Evolutionary conservation across 371 early-diverging fungal species (phyloP).

Genomic region (Rhizopus stolonifer): DNA sequence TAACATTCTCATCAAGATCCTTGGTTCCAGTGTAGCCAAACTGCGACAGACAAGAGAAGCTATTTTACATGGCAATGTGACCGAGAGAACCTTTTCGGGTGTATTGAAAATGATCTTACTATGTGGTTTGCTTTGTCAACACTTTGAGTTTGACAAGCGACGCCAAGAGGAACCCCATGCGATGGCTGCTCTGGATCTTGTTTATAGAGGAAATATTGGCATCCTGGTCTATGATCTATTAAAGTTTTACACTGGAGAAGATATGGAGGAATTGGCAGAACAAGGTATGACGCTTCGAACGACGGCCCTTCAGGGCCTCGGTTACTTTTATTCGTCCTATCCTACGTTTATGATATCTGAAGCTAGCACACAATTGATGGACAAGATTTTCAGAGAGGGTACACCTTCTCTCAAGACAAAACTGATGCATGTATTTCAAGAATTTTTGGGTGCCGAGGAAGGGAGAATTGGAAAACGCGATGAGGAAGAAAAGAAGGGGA

Average conservation of each 20-base stretch:
- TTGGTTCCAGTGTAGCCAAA: conserved; percentile 52
- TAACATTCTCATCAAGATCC: conserved; percentile 61
- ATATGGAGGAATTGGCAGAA: conserved; percentile 10
- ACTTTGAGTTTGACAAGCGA: conserved; percentile 77
- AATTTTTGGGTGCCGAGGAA: conserved; percentile 70
- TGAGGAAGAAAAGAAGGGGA: conserved; percentile 30
- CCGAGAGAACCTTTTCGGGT: conserved; percentile 8
- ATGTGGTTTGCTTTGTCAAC: conserved; percentile 66
- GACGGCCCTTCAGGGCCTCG: conserved; percentile 45
- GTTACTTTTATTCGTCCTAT: conserved; percentile 69
- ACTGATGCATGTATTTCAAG: conserved; percentile 67
- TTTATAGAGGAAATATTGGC: conserved; percentile 23
- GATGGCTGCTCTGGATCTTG: conserved; percentile 15
- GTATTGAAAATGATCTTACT: conserved; percentile 48
- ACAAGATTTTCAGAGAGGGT: conserved; percentile 57
- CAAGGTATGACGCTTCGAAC: conserved; percentile 20
- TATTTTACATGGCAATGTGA: conserved; percentile 17
- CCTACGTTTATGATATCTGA: conserved; percentile 70
- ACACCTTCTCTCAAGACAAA: conserved; percentile 57
- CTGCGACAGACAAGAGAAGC: conserved; percentile 30
- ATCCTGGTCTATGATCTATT: conserved; percentile 22
- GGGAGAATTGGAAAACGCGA: conserved; percentile 44
- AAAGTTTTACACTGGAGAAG: conserved; percentile 21
- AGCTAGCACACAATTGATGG: conserved; percentile 64
- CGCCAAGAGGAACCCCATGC: conserved; percentile 35